A percentile compares a stretch with the other conserved stretches of the same genome.
Evolutionary conservation across 108 stramenopile genomes (phyloP).

Genomic region (Skeletonema potamos): DNA sequence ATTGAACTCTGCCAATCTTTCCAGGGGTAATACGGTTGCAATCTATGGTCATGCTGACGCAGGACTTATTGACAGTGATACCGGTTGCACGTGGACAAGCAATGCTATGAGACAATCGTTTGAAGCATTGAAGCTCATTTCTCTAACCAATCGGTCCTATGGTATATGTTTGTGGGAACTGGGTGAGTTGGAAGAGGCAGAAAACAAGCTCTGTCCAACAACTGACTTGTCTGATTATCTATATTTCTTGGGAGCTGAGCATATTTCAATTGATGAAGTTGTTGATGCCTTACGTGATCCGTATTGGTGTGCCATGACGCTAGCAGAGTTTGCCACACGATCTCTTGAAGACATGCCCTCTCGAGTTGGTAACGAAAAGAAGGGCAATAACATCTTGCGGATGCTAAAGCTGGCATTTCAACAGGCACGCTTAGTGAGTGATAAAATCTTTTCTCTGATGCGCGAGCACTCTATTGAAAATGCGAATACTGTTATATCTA

Average conservation of each 20-base stretch:
- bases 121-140: constrained; percentile 26
- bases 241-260: constrained; percentile 4
- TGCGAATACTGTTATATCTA: constrained; percentile 3
- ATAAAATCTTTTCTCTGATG: constrained; percentile 8
- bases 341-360: constrained; percentile 13
- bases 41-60: constrained; percentile 14
- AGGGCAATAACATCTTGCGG: constrained; percentile 22
- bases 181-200: constrained; percentile 17
- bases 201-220: constrained; percentile 10
- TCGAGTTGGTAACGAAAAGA: background rate
- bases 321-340: constrained; percentile 18
- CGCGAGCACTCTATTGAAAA: constrained; percentile 14
- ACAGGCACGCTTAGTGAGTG: constrained; percentile 17
- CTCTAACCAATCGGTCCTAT: constrained; percentile 5
- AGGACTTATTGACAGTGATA: constrained; percentile 3
- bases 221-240: constrained; percentile 14
- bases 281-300: constrained; percentile 13
- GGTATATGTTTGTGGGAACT: constrained; percentile 27
- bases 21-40: constrained; percentile 4
- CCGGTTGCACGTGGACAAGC: constrained; percentile 15
- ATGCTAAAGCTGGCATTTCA: constrained; percentile 15
- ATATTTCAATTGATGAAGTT: constrained; percentile 2
- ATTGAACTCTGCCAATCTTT: background rate
- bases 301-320: constrained; percentile 19
- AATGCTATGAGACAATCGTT: constrained; percentile 19